Base-by-base conservation (phyloP, 805 yeast genomes). In the Wickerhamiella spandovensis region DNA sequence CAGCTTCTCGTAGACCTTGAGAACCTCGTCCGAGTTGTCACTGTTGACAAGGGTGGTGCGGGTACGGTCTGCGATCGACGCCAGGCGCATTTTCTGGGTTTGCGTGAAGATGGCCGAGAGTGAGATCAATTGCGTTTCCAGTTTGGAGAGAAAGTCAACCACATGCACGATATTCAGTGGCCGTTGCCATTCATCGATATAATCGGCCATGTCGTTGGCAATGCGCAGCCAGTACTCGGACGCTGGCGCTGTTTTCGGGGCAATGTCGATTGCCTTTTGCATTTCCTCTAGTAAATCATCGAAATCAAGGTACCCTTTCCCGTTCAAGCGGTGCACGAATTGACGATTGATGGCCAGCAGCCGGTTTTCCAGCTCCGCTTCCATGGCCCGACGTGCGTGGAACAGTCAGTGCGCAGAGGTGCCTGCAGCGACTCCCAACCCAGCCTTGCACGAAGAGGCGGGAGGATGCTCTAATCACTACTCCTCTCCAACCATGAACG, bases 201-300 rank as follows among this genome's bases (percentile, higher is more conserved):
- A 82, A 54, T 82, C 89, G 46, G 78, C 72, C 25, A 82, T 59
- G 54, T 82, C 88, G 47, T 83, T 86, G 46, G 85, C 75, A 2
- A 84, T 71, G 41, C 73, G 72, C 22, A 85, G 67, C 17, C 82
- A 63, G 56, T 81, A 82, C 48, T 78, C 78, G 7, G 52, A 38
- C 30, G 18, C 13, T 38, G 42, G 44, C 20, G 53, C 43, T 1
- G 53, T 53, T 23, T 39, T 43, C 12, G 69, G 59, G 0, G 58
- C 53, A 13, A 62, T 58, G 43, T 74, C 77, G 3, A 81, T 57
- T 1, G 82, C 61, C 7, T 67, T 63, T 38, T 69, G 68, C 23
- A 81, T 58, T 42, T 79, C 84, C 0, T 49, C 54, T 1, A 56
- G 46, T 41, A 61, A 51, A 17, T 53, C 54, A n/a, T 42, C 53